Evolutionary conservation across 1,139 yeast species (phyloP).

Genomic region (Kluyveromyces sp.): DNA sequence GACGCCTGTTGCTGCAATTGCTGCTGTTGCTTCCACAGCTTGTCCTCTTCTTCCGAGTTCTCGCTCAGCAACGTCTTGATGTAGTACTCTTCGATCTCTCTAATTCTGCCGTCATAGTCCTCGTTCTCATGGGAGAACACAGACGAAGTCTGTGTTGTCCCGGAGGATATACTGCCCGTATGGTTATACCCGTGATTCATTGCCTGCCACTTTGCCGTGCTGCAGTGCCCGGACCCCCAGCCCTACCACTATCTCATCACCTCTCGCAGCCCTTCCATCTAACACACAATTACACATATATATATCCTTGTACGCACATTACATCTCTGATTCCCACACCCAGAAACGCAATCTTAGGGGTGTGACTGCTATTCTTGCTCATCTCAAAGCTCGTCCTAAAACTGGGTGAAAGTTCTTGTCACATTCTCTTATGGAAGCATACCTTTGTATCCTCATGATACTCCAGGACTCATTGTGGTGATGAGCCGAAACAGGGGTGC

Average conservation of each 20-base stretch:
- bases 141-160: slow-evolving; percentile 25
- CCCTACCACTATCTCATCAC: no score
- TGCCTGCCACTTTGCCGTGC: no score
- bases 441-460: background rate
- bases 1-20: slow-evolving; percentile 1
- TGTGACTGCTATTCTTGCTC: background rate
- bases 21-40: slow-evolving; percentile 4
- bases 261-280: no score
- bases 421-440: background rate
- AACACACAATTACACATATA: background rate
- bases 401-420: background rate
- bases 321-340: background rate
- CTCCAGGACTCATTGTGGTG: no score
- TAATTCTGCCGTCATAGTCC: slow-evolving; percentile 22
- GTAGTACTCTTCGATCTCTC: slow-evolving; percentile 32
- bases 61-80: slow-evolving; percentile 27
- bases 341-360: background rate
- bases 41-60: slow-evolving; percentile 13
- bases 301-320: background rate
- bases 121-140: slow-evolving; percentile 21
- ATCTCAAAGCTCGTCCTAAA: no score
- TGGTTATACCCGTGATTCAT: background rate
- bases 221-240: no score
- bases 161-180: slow-evolving; percentile 10
- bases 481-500: background rate